phyloP scores from a whole-genome alignment of 176 grass and related monocot species.

The Echinochloa phyllopogon region DNA sequence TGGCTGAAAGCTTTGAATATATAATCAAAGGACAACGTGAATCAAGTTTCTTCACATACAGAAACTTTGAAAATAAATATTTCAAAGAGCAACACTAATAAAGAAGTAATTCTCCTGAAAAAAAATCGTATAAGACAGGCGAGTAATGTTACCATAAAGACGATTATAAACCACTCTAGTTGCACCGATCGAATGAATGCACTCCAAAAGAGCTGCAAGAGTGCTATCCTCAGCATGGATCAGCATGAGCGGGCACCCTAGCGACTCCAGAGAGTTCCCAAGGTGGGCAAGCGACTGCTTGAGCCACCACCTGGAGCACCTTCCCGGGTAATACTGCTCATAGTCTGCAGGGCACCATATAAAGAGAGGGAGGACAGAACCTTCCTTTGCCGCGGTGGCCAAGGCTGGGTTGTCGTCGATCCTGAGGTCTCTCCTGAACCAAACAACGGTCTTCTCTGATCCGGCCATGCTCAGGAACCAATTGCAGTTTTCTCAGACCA shows the following conservation, averaged over 20 bases:
- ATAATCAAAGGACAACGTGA: neutral
- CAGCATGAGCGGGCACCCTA: constrained; percentile 71
- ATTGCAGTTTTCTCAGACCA: constrained; percentile 33
- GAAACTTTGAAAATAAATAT: neutral
- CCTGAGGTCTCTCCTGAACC: constrained; percentile 95
- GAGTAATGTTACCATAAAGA: constrained; percentile 71
- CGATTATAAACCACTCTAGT: constrained; percentile 82
- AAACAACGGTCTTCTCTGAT: constrained; percentile 72
- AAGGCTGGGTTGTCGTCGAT: constrained; percentile 91
- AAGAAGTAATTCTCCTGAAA: constrained; percentile 7
- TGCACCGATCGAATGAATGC: constrained; percentile 58
- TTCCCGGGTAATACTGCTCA: constrained; percentile 73
- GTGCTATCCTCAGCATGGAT: constrained; percentile 69
- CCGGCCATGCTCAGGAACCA: constrained; percentile 42
- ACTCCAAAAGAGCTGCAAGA: constrained; percentile 67
- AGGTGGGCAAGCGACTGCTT: constrained; percentile 85
- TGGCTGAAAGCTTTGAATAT: constrained; percentile 2
- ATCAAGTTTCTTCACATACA: neutral
- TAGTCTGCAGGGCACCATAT: constrained; percentile 86
- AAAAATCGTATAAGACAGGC: constrained; percentile 12
- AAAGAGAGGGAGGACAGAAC: constrained; percentile 75
- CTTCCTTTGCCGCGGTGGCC: constrained; percentile 60
- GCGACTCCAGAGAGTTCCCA: constrained; percentile 59
- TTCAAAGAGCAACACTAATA: neutral
- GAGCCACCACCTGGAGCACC: constrained; percentile 92